Base-by-base conservation (phyloP, 371 early-diverging fungal genomes). In the Cokeromyces recurvatus region DNA sequence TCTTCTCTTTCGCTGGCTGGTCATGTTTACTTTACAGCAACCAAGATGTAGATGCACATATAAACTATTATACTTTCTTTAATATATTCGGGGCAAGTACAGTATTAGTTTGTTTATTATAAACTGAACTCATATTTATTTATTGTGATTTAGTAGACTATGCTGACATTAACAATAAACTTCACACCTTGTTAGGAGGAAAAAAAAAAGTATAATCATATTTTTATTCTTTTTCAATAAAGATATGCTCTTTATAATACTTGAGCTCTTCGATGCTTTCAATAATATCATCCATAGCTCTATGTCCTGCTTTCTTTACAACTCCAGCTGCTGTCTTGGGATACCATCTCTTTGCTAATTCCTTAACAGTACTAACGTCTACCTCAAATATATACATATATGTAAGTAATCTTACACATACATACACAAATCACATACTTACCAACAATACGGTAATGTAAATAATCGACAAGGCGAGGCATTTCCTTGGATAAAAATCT, bases 291-390 rank as follows among this genome's bases (percentile, higher is more conserved):
- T 90, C 94, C 51, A 94, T 48, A 3, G 97, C 95, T 25, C 95
- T 71, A 55, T 89, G 89, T 1, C 60, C 43, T 11, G 43, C 40
- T 38, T 71, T 72, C 57, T 92, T 91, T 0, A 41, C 32, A 4
- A 90, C 84, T 2, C 66, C 77, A 2, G 45, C 35, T 1, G 67
- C 65, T n/a, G 62, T 36, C 1, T 58, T 56, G 9, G 75, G 75
- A 46, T 71, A 68, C 94, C 94, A 95, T 51, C 96, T 62, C 43
- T 81, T 65, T 1, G 80, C 61, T 32, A 97, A 66, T 64, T 95
- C 97, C 57, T 95, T 95, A 45, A 96, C 59, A 0, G 92, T 91
- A 59, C 89, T 87, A 29, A 96, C 97, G 63, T 96, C 93, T 61
- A 71, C 44, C n/a, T 24, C 20, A 49, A 46, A 41, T 3, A 32